These are phyloP conservation scores for Nakaseomyces glabratus DNA, from an alignment of 1,139 yeast species.

Conservation along the genomic window DNA sequence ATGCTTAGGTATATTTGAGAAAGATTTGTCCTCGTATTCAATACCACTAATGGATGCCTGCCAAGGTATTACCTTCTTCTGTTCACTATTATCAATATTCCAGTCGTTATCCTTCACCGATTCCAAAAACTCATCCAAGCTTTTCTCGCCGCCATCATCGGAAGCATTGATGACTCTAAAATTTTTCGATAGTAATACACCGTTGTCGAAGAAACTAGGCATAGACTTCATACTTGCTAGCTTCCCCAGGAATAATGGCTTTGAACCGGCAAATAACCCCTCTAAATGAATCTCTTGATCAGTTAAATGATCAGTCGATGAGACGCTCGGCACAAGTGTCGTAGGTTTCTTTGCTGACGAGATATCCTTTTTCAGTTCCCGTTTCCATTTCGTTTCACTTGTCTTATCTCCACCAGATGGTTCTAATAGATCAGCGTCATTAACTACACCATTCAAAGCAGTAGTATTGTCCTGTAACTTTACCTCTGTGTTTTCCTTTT, in stretches of 20 bases:
- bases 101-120: constrained; percentile 1
- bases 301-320: constrained; percentile 26
- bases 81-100: constrained; percentile 11
- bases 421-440: not conserved
- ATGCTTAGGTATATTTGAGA: constrained; percentile 26
- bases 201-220: not conserved
- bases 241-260: constrained; percentile 31
- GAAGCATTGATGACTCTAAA: constrained; percentile 3
- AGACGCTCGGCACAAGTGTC: constrained; percentile 24
- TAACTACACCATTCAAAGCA: not conserved
- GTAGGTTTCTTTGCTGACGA: constrained; percentile 1
- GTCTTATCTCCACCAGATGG: constrained; percentile 4
- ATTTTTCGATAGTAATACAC: constrained; percentile 1
- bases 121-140: not conserved
- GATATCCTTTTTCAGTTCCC: not conserved
- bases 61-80: constrained; percentile 29
- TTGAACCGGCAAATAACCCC: constrained; percentile 31
- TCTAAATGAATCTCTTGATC: constrained; percentile 25
- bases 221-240: constrained; percentile 9
- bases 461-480: not conserved
- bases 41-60: constrained; percentile 32
- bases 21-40: constrained; percentile 26
- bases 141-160: not conserved
- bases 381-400: not conserved
- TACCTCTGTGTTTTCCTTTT: not conserved